Conservation (phyloP, 2,329 filamentous ascomycete genomes). For the Laburnicola sp. region DNA sequence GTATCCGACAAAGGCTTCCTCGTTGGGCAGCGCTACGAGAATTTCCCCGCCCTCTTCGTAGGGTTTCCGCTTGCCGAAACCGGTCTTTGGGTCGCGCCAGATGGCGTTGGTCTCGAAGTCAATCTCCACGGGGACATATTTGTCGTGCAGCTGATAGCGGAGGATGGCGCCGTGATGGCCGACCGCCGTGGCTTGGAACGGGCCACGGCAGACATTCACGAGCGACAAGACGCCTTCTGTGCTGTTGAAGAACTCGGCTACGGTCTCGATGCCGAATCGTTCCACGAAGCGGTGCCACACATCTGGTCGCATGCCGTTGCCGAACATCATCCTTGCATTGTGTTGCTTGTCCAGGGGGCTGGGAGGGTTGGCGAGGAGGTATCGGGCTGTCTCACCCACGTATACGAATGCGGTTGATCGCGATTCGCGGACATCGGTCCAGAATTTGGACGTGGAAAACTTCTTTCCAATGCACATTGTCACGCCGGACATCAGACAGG, state of each 20-base stretch:
- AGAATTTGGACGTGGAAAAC: conserved; percentile 72
- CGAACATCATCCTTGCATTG: conserved; percentile 62
- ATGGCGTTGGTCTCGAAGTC: conserved; percentile 71
- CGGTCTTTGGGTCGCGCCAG: conserved; percentile 66
- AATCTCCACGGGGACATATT: conserved; percentile 67
- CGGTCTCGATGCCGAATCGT: conserved; percentile 63
- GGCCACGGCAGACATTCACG: conserved; percentile 61
- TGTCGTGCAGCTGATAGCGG: conserved; percentile 57
- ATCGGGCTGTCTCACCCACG: conserved; percentile 76
- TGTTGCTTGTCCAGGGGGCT: conserved; percentile 64
- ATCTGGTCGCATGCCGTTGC: conserved; percentile 70
- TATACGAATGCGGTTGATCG: conserved; percentile 73
- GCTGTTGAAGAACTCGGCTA: conserved; percentile 77
- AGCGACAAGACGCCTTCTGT: conserved; percentile 71
- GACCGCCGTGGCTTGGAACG: conserved; percentile 65
- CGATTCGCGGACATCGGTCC: conserved; percentile 70
- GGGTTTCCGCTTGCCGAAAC: conserved; percentile 64
- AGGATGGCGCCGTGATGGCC: conserved; percentile 70
- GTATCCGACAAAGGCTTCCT: conserved; percentile 68
- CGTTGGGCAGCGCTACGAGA: conserved; percentile 63
- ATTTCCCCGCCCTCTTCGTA: conserved; percentile 77
- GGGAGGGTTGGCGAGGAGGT: conserved; percentile 69
- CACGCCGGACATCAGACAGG: conserved; percentile 58
- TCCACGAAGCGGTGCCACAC: conserved; percentile 68
- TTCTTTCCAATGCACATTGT: conserved; percentile 66